These are phyloP conservation scores for Scedosporium minutisporum DNA, from an alignment of 2,329 filamentous ascomycete species.

Conservation along the genomic window DNA sequence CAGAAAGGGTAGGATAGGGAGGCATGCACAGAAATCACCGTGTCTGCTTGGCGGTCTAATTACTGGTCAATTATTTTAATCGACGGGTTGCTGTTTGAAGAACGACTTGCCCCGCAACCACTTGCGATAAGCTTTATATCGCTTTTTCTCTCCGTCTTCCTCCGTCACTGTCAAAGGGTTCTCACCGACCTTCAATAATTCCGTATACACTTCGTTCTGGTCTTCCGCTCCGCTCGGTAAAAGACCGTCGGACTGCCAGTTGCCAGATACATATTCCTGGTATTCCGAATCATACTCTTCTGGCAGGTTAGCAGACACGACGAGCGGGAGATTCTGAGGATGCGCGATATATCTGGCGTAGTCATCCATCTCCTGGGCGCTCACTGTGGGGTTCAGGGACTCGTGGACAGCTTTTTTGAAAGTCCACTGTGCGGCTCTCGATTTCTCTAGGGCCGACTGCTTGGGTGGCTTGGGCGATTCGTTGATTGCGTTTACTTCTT, in stretches of 20 bases:
- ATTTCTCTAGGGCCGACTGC: slow-evolving; percentile 59
- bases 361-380: slow-evolving; percentile 66
- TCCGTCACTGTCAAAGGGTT: slow-evolving; percentile 81
- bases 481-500: slow-evolving; percentile 12
- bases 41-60: too few species aligned
- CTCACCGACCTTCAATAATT: slow-evolving; percentile 67
- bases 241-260: slow-evolving; percentile 50
- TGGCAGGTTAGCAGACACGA: slow-evolving; percentile 59
- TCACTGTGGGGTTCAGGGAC: slow-evolving; percentile 77
- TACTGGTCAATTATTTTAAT: slow-evolving; percentile 15
- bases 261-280: slow-evolving; percentile 67
- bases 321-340: slow-evolving; percentile 78
- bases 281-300: slow-evolving; percentile 58
- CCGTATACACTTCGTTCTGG: slow-evolving; percentile 52
- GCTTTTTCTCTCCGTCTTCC: slow-evolving; percentile 81
- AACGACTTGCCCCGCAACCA: slow-evolving; percentile 92
- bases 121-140: slow-evolving; percentile 92
- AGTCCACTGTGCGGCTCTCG: slow-evolving; percentile 77
- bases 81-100: slow-evolving; percentile 77
- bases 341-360: slow-evolving; percentile 85
- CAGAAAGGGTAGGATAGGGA: slow-evolving; percentile 5
- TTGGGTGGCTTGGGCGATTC: slow-evolving; percentile 32
- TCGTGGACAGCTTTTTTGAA: slow-evolving; percentile 78
- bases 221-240: slow-evolving; percentile 35
- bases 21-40: not conserved